Evolutionary conservation across 2,329 filamentous ascomycete genomes (phyloP), one percentile per base, ranked within the genome.

Genomic region (Penicillium hordei): DNA sequence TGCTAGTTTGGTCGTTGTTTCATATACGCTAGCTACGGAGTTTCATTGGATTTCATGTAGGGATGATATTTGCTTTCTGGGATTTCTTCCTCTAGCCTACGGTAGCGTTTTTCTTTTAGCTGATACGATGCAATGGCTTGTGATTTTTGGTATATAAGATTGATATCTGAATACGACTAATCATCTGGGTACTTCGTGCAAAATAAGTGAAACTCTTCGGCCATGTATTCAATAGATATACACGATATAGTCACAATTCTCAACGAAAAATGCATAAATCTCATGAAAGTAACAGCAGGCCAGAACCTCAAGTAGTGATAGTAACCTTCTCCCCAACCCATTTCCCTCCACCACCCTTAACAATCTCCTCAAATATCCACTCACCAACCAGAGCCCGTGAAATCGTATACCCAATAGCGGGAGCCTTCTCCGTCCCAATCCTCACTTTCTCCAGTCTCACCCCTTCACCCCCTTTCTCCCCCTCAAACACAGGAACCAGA

Each of bases 361-460:
- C 46, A 48, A 68, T 40, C 57, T 67, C 66, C 50, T 65, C 60
- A 65, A 68, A 75, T 27, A 76, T 68, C 68, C 72, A 76, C 52
- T 62, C 57, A 1, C 72, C 72, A 40, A 75, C 70, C 64, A 70
- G 67, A 17, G 65, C 65, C 50, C 71, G 59, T 23, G 62, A 54
- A 51, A 75, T 68, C 5, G 60, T 68, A 65, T 73, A 76, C 8
- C 74, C 73, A 25, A 70, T 42, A 7, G 65, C 66, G 6, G 73
- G 72, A 10, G 60, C 45, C 48, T 55, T 51, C 52, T 72, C 73
- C 25, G 60, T 68, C 4, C 72, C 71, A 10, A 59, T 65, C 23
- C 64, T 63, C 15, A 75, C 56, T 49, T 62, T 67, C 13, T 52
- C 55, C 40, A 62, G 42, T 15, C 21, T 17, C 21, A 3, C 17